These are phyloP conservation scores for Tardiomyces blankii DNA, from an alignment of 1,139 yeast genomes.

Conservation along the genomic window DNA sequence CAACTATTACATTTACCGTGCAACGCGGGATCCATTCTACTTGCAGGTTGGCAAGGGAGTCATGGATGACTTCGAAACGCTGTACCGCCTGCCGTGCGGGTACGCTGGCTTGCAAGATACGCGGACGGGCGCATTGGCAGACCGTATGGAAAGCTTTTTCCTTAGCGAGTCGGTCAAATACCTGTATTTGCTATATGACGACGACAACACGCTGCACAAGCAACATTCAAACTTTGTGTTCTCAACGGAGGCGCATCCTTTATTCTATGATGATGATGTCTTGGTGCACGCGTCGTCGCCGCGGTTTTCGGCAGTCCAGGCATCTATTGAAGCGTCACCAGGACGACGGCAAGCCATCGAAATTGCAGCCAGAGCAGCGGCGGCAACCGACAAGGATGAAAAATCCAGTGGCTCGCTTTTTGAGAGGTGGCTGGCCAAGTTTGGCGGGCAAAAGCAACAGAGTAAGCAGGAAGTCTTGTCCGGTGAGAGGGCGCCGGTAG, in stretches of 20 bases:
- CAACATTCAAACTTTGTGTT: conserved; percentile 54
- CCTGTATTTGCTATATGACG: conserved; percentile 69
- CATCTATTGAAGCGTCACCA: conserved; percentile 4
- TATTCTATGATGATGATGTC: conserved; percentile 44
- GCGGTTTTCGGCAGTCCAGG: conserved; percentile 8
- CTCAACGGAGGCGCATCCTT: conserved; percentile 90
- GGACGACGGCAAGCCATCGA: conserved; percentile 1
- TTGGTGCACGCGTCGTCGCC: conserved; percentile 13
- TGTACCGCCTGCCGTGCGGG: conserved; percentile 60
- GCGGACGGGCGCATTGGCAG: conserved; percentile 48
- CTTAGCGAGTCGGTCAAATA: conserved; percentile 80
- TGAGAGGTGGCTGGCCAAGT: neutral
- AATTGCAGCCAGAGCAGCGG: neutral
- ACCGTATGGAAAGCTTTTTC: conserved; percentile 88
- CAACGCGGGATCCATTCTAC: conserved; percentile 80
- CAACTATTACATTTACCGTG: conserved; percentile 70
- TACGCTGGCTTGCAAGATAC: conserved; percentile 70
- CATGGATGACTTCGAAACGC: conserved; percentile 40
- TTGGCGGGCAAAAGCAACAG: conserved; percentile 1
- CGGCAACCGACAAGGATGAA: too few relatives aligned
- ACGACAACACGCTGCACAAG: conserved; percentile 43
- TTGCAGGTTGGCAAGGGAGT: conserved; percentile 62
- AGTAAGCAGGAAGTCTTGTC: too few relatives aligned
- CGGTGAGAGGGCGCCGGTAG: too few relatives aligned
- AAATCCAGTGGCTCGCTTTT: too few relatives aligned